Evolutionary conservation across 208 protist species (phyloP), one percentile per base, ranked within the genome.

Genomic region (Acanthamoeba royreba): DNA sequence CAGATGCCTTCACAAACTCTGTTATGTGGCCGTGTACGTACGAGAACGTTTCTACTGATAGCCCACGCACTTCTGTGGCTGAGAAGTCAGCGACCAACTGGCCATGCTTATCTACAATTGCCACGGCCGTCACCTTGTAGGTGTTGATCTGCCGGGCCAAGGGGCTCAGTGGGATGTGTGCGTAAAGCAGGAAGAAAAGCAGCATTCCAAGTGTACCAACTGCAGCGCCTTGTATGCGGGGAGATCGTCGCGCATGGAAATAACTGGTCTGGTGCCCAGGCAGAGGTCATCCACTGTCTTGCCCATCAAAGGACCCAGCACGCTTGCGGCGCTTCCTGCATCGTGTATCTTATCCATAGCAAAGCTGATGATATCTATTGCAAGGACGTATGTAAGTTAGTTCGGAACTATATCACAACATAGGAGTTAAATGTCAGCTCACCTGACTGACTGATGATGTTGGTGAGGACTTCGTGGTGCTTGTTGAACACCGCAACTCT

Each of bases 371-470:
- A 47, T 66, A 19, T 90, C 38, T 66, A 35, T 87, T 15, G 31
- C n/a, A 7, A 87, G 8, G 17, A 13, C 31, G 25, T 13, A 45
- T 63, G 9, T 86, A 2, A 0, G 1, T 9, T 13, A 31, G 40
- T 7, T 83, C 22, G 17, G 0, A 86, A 35, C 15, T 72, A n/a
- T 72, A 1, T 15, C n/a, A 9, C 35, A 4, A 11, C 43, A 35
- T 35, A 4, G 7, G 69, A 19, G 9, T 22, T 40, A 5, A 81
- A 25, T 7, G 69, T 25, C n/a, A 0, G 45, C 13, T 28, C 38
- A 90, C 83, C 83, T 13, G 83, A 90, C 25, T 90, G 83, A 35
- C 49, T 69, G 38, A 90, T 43, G 53, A 90, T 90, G 38, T 66
- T 66, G 25, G 33, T 58, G 74, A 86, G 40, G 22, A 90, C 42